Percentiles rank a stretch among this genome's conserved stretches.
These are phyloP conservation scores for Suillus placidus DNA, from an alignment of 768 basidiomycete species.

Conservation along the genomic window DNA sequence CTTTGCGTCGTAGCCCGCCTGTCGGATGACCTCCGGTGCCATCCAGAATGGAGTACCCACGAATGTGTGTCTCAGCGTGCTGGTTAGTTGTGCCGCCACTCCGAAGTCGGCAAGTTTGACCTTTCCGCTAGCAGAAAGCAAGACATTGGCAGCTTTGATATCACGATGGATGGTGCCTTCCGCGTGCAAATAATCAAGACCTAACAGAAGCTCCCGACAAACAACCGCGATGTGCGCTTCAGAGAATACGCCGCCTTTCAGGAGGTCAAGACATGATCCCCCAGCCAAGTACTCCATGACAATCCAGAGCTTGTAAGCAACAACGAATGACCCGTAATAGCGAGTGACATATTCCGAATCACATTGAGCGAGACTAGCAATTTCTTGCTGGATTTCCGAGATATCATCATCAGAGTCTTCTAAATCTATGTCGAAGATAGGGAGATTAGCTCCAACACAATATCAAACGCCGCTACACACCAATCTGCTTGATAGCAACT, in stretches of 20 bases:
- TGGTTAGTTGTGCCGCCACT: slow-evolving; percentile 95
- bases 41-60: slow-evolving; percentile 98
- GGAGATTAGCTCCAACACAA: slow-evolving; percentile 13
- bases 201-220: slow-evolving; percentile 88
- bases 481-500: slow-evolving; percentile 98
- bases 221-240: slow-evolving; percentile 95
- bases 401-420: slow-evolving; percentile 99
- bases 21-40: slow-evolving; percentile 98
- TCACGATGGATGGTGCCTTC: slow-evolving; percentile 98
- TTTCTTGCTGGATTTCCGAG: slow-evolving; percentile 97
- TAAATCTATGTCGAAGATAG: slow-evolving; percentile 60
- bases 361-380: slow-evolving; percentile 92
- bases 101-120: slow-evolving; percentile 99
- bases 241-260: slow-evolving; percentile 88
- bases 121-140: slow-evolving; percentile 86
- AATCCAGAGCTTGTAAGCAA: slow-evolving; percentile 98
- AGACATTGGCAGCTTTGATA: slow-evolving; percentile 97
- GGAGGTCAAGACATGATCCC: slow-evolving; percentile 95
- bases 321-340: slow-evolving; percentile 97
- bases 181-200: slow-evolving; percentile 94
- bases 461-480: slow-evolving; percentile 46
- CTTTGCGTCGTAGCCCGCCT: slow-evolving; percentile 94
- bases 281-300: slow-evolving; percentile 99
- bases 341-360: slow-evolving; percentile 96
- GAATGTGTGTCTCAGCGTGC: slow-evolving; percentile 93